phyloP scores from a whole-genome alignment of 768 basidiomycete species.

The Rubroboletus satanas region DNA sequence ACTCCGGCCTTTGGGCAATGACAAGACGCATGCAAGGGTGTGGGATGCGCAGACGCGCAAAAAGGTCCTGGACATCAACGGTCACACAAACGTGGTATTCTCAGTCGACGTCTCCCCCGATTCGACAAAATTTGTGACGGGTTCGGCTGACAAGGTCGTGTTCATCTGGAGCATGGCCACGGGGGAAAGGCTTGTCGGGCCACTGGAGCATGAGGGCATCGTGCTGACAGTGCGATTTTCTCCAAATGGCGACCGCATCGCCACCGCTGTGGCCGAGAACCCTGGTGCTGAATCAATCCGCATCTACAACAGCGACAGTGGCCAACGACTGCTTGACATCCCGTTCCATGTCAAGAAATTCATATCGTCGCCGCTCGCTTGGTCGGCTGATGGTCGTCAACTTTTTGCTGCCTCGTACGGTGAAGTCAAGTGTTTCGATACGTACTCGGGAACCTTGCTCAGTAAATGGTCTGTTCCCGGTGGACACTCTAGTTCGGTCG shows the following conservation, averaged over 20 bases:
- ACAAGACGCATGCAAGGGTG: not conserved
- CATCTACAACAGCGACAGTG: not conserved
- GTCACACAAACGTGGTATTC: not conserved
- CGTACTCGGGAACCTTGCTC: not conserved
- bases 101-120: not conserved
- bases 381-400: not conserved
- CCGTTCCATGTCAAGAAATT: not conserved
- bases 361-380: not conserved
- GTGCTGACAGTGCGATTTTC: not conserved
- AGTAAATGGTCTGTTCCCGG: not conserved
- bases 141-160: not conserved
- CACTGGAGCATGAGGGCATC: not conserved
- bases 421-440: not conserved
- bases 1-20: not conserved
- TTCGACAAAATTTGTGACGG: not conserved
- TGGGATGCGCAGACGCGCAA: constrained; percentile 1
- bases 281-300: not conserved
- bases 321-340: not conserved
- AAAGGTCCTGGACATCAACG: not conserved
- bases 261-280: not conserved
- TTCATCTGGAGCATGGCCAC: not conserved
- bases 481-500: not conserved
- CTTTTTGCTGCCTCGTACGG: not conserved
- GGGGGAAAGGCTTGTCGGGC: not conserved
- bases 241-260: constrained; percentile 3